Evolutionary conservation across 2,329 filamentous ascomycete species (phyloP).

Genomic region (Neofusicoccum kwambonambiense): DNA sequence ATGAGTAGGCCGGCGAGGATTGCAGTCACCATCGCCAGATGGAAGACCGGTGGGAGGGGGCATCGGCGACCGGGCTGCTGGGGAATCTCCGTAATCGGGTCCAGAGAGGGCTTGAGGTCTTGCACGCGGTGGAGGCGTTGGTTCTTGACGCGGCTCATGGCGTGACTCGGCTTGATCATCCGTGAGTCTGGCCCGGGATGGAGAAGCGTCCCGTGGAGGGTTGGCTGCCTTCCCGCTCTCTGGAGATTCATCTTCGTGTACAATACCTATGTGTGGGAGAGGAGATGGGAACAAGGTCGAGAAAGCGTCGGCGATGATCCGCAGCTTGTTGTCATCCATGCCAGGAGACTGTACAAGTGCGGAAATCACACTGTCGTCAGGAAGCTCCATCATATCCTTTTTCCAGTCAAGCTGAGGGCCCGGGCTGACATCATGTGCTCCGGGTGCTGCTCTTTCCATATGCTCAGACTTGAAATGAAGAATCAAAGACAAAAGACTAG

Average conservation of each 20-base stretch:
- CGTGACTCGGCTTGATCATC: background rate
- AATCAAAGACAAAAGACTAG: constrained; percentile 54
- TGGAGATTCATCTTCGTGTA: constrained; percentile 31
- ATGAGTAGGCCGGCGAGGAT: constrained; percentile 22
- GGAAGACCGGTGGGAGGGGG: constrained; percentile 4
- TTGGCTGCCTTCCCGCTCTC: constrained; percentile 20
- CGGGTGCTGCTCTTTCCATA: constrained; percentile 27
- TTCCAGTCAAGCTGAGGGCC: constrained; percentile 52
- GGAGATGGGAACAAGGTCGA: constrained; percentile 45
- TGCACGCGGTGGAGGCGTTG: background rate
- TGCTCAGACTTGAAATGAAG: constrained; percentile 62
- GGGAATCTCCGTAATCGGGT: background rate
- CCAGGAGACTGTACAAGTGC: constrained; percentile 52
- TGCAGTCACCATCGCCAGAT: constrained; percentile 7
- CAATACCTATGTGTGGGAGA: constrained; percentile 42
- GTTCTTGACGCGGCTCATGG: constrained; percentile 3
- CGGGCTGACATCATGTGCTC: background rate
- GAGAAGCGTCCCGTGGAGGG: background rate
- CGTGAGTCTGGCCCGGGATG: background rate
- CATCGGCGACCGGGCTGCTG: background rate
- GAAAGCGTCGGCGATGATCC: constrained; percentile 52
- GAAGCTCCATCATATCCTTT: constrained; percentile 61
- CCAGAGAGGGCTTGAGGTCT: background rate
- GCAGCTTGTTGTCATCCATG: constrained; percentile 57
- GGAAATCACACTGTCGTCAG: constrained; percentile 50